phyloP scores from a whole-genome alignment of 345 rosid genomes.

The Euphorbia lathyris region DNA sequence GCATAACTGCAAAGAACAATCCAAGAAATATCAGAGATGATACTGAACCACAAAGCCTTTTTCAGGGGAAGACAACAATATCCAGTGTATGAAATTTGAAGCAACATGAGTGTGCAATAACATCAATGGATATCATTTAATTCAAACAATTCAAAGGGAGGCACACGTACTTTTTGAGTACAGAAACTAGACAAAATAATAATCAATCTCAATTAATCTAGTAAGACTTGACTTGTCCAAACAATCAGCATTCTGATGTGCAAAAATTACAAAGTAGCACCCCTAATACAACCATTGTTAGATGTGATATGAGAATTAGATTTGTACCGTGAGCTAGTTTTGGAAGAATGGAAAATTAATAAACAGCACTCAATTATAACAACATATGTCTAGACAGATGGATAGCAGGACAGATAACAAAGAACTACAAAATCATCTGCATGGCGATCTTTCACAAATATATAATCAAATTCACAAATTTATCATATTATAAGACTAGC shows the following conservation, averaged over 20 bases:
- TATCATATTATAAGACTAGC: background rate
- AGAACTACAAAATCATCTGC: background rate
- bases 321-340: background rate
- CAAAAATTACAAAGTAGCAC: background rate
- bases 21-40: background rate
- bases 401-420: background rate
- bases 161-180: background rate
- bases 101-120: background rate
- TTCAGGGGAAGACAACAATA: background rate
- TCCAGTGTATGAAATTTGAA: no score
- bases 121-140: background rate
- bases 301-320: background rate
- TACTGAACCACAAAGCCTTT: background rate
- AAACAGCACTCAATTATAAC: background rate
- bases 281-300: background rate
- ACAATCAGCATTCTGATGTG: background rate
- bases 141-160: background rate
- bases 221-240: background rate
- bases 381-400: background rate
- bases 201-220: background rate
- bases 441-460: background rate
- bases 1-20: slow-evolving; percentile 47
- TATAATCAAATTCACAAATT: background rate
- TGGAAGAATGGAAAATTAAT: background rate
- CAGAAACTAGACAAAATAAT: background rate